Percentiles rank a stretch among this genome's conserved stretches.
These are phyloP conservation scores for Arabidopsis hybrid DNA, from an alignment of 441 rosid species.

Conservation along the genomic window DNA sequence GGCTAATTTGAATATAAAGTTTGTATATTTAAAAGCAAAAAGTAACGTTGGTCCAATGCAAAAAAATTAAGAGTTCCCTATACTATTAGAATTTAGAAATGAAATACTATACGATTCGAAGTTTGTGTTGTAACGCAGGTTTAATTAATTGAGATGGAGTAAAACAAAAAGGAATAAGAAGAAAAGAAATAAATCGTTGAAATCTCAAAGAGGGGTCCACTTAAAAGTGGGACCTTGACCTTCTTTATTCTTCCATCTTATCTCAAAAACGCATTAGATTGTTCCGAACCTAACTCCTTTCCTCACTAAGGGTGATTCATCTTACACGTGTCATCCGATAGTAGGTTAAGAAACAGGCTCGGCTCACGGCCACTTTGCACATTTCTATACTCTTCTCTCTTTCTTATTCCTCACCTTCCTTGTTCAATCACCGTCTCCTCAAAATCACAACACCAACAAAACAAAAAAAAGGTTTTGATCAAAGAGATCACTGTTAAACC, in stretches of 20 bases:
- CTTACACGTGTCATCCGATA: constrained; percentile 49
- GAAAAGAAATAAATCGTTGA: not conserved
- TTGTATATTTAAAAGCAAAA: too few relatives aligned
- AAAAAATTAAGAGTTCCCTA: too few relatives aligned
- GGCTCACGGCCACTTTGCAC: constrained; percentile 48
- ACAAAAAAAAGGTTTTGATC: constrained; percentile 32
- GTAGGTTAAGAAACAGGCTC: constrained; percentile 45
- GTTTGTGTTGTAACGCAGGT: too few relatives aligned
- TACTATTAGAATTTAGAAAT: too few relatives aligned
- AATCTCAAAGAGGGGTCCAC: constrained; percentile 25
- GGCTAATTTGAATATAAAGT: too few relatives aligned
- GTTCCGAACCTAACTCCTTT: constrained; percentile 47
- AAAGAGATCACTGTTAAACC: constrained; percentile 40
- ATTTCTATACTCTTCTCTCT: constrained; percentile 22
- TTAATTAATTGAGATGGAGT: too few relatives aligned
- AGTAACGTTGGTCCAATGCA: too few relatives aligned
- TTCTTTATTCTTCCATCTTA: constrained; percentile 45
- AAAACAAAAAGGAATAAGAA: not conserved
- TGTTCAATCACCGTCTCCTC: constrained; percentile 30
- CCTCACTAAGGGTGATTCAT: constrained; percentile 31
- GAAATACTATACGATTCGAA: too few relatives aligned
- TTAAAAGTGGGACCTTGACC: constrained; percentile 18
- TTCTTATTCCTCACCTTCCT: constrained; percentile 21
- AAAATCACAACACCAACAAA: constrained; percentile 8
- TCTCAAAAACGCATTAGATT: constrained; percentile 37